phyloP scores from a whole-genome alignment of 176 grass and related monocot species.

The Carex parvula region DNA sequence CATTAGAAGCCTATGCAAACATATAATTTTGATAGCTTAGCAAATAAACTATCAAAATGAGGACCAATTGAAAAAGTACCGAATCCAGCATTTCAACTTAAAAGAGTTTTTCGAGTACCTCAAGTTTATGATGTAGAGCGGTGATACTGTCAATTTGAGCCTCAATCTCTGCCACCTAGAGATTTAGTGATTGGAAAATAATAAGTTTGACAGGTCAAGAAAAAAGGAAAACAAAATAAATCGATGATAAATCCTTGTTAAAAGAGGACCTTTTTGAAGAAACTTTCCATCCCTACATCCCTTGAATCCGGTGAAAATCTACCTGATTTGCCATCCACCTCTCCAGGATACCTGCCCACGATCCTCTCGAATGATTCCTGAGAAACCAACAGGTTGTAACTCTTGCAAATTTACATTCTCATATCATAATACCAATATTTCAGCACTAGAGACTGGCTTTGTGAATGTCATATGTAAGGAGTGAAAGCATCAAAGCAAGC shows the following conservation, averaged over 20 bases:
- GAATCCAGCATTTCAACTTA: background rate
- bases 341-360: conserved; percentile 37
- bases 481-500: background rate
- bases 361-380: conserved; percentile 56
- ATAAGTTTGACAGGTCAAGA: background rate
- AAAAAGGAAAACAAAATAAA: background rate
- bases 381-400: background rate
- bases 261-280: conserved; percentile 41
- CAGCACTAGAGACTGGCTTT: background rate
- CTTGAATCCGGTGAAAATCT: conserved; percentile 22
- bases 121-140: conserved; percentile 28
- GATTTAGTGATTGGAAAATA: background rate
- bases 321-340: conserved; percentile 9
- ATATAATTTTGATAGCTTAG: background rate
- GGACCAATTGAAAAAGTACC: background rate
- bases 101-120: conserved; percentile 22
- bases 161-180: conserved; percentile 47
- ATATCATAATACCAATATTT: background rate
- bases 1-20: conserved; percentile 29
- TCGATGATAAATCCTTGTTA: background rate
- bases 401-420: background rate
- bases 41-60: background rate
- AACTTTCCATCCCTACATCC: conserved; percentile 34
- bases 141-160: conserved; percentile 36
- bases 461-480: background rate